Conservation (phyloP, 2,329 filamentous ascomycete genomes). For the Ophiostoma himal-ulmi region DNA sequence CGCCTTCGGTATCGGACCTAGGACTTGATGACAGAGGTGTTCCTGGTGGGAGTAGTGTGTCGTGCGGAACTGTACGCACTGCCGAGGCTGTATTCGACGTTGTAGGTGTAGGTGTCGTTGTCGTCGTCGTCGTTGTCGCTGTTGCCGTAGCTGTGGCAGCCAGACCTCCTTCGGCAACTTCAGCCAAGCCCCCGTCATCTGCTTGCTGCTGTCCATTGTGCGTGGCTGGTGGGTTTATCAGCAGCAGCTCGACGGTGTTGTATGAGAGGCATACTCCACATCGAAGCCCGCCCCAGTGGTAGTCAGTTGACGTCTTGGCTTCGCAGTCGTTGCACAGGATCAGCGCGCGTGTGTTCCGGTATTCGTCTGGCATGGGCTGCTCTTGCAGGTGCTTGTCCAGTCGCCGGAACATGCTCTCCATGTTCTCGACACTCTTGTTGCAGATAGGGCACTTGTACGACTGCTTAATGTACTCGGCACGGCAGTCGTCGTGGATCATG, state of each 20-base stretch:
- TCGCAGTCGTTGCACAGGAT: constrained; percentile 94
- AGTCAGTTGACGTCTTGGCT: constrained; percentile 75
- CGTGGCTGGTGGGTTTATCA: constrained; percentile 45
- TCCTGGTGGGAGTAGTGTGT: constrained; percentile 3
- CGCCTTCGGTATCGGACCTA: constrained; percentile 13
- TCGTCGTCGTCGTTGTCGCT: background rate
- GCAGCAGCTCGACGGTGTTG: constrained; percentile 60
- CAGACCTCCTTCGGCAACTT: background rate
- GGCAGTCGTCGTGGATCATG: constrained; percentile 87
- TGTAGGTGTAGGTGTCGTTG: background rate
- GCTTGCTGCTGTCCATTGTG: constrained; percentile 26
- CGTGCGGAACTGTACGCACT: background rate
- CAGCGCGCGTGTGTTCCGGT: constrained; percentile 70
- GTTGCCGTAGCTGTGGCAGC: background rate
- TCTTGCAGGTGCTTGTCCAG: constrained; percentile 78
- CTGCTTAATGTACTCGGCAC: constrained; percentile 76
- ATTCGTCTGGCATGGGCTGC: constrained; percentile 89
- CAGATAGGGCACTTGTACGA: constrained; percentile 97
- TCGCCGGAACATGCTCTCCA: constrained; percentile 91
- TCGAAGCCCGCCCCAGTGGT: constrained; percentile 92
- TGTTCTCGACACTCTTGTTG: constrained; percentile 93
- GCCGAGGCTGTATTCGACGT: background rate
- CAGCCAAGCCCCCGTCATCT: background rate
- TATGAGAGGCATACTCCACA: constrained; percentile 69
- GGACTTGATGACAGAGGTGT: constrained; percentile 9